phyloP scores from a whole-genome alignment of 2,329 filamentous ascomycete genomes.

The Calonectria fujianensis region DNA sequence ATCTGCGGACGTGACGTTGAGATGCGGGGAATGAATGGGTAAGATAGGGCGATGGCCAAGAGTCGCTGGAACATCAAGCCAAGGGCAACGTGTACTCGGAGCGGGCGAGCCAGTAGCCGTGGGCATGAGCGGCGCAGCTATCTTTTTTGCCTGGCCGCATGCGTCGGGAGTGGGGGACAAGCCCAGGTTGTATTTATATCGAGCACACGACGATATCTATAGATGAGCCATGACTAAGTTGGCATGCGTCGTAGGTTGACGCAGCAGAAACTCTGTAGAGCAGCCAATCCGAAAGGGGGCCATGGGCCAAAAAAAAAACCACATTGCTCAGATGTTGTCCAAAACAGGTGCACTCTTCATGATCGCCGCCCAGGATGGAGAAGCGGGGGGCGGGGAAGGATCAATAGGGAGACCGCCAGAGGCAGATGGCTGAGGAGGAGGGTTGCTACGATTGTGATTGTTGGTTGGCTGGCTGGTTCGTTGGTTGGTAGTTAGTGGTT shows the following conservation, averaged over 20 bases:
- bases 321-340: slow-evolving; percentile 38
- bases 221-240: slow-evolving; percentile 18
- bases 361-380: slow-evolving; percentile 39
- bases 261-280: slow-evolving; percentile 9
- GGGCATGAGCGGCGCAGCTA: slow-evolving; percentile 21
- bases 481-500: neutral
- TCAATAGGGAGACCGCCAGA: slow-evolving; percentile 11
- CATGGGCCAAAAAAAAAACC: slow-evolving; percentile 37
- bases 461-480: too few relatives aligned
- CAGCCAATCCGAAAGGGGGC: slow-evolving; percentile 9
- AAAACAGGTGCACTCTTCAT: slow-evolving; percentile 40
- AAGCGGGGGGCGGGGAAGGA: slow-evolving; percentile 24
- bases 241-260: slow-evolving; percentile 12
- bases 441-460: neutral
- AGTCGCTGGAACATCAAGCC: slow-evolving; percentile 14
- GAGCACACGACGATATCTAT: slow-evolving; percentile 20
- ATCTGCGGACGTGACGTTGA: slow-evolving; percentile 25
- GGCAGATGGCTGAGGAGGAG: slow-evolving; percentile 8
- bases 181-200: slow-evolving; percentile 47
- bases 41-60: neutral
- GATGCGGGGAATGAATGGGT: slow-evolving; percentile 20
- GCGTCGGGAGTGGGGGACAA: slow-evolving; percentile 38
- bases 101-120: neutral
- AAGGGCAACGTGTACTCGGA: slow-evolving; percentile 10
- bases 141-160: slow-evolving; percentile 40